Percentiles rank a stretch among this genome's conserved stretches.
Conservation (phyloP, 2,329 filamentous ascomycete genomes). For the Epichloe coenophiala region DNA sequence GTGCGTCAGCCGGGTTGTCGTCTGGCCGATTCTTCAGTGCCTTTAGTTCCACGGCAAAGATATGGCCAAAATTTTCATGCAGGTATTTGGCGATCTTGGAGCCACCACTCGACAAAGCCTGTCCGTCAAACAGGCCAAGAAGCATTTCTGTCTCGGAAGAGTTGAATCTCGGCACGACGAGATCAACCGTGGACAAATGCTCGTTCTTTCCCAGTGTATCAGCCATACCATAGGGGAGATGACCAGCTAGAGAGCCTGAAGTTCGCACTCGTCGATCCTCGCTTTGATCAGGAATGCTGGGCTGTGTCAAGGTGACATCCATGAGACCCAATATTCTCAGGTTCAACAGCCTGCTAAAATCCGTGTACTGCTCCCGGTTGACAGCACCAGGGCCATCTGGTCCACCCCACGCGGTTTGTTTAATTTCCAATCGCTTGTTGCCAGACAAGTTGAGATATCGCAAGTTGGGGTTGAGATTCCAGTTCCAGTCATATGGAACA, state of each 20-base stretch:
- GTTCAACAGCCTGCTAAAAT: slow-evolving; percentile 76
- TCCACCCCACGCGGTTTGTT: slow-evolving; percentile 33
- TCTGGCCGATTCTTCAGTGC: slow-evolving; percentile 49
- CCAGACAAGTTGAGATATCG: slow-evolving; percentile 93
- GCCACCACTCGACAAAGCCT: slow-evolving; percentile 74
- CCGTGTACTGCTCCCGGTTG: slow-evolving; percentile 59
- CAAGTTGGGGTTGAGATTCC: slow-evolving; percentile 94
- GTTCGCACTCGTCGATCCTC: slow-evolving; percentile 91
- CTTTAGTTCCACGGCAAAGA: slow-evolving; percentile 73
- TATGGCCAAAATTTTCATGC: slow-evolving; percentile 85
- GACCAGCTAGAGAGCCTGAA: slow-evolving; percentile 85
- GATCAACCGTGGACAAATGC: slow-evolving; percentile 87
- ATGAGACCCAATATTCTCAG: slow-evolving; percentile 84
- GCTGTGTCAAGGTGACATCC: slow-evolving; percentile 92
- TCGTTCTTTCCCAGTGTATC: slow-evolving; percentile 88
- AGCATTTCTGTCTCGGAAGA: slow-evolving; percentile 82
- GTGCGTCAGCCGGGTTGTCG: slow-evolving; percentile 70
- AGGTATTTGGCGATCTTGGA: slow-evolving; percentile 94
- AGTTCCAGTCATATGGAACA: slow-evolving; percentile 99
- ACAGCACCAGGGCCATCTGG: slow-evolving; percentile 37
- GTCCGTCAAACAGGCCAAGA: slow-evolving; percentile 90
- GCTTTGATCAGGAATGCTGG: slow-evolving; percentile 86
- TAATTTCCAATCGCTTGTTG: slow-evolving; percentile 92
- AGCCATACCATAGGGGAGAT: slow-evolving; percentile 90
- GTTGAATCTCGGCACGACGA: slow-evolving; percentile 86